phyloP scores from a whole-genome alignment of 192 early-diverging fungal genomes.

The Gonapodya prolifera region DNA sequence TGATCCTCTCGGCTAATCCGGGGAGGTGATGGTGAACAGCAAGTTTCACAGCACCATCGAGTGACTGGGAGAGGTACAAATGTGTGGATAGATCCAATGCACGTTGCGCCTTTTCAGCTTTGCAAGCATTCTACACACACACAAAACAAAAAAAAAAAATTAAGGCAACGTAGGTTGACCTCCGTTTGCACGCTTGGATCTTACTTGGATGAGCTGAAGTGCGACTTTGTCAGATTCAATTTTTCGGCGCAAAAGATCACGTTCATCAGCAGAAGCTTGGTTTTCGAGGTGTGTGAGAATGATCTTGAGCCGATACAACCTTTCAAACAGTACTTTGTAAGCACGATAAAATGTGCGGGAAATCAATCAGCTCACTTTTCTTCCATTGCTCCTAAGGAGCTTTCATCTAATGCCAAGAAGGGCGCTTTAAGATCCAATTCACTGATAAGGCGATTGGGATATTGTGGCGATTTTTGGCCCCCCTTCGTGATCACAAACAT shows the following conservation, averaged over 20 bases:
- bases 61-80: conserved; percentile 43
- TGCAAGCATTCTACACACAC: conserved; percentile 38
- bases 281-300: conserved; percentile 26
- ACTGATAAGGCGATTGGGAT: conserved; percentile 56
- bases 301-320: conserved; percentile 1
- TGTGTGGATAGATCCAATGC: conserved; percentile 63
- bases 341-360: no score
- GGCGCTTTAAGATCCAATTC: conserved; percentile 58
- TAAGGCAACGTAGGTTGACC: conserved; percentile 10
- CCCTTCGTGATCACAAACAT: conserved; percentile 64
- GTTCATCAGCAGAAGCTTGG: no score
- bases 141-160: conserved; percentile 5
- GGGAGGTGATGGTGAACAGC: conserved; percentile 52
- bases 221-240: conserved; percentile 69
- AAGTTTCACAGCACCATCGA: conserved; percentile 78
- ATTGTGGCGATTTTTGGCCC: conserved; percentile 40
- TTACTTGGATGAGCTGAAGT: conserved; percentile 61
- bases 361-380: no score
- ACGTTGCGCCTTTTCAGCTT: conserved; percentile 56
- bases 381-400: no score
- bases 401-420: conserved; percentile 35
- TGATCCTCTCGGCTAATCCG: conserved; percentile 67
- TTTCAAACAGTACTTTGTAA: no score
- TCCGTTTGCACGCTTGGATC: conserved; percentile 1
- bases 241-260: no score